phyloP scores from a whole-genome alignment of 495 filamentous ascomycete species.

The Neurospora sp. region DNA sequence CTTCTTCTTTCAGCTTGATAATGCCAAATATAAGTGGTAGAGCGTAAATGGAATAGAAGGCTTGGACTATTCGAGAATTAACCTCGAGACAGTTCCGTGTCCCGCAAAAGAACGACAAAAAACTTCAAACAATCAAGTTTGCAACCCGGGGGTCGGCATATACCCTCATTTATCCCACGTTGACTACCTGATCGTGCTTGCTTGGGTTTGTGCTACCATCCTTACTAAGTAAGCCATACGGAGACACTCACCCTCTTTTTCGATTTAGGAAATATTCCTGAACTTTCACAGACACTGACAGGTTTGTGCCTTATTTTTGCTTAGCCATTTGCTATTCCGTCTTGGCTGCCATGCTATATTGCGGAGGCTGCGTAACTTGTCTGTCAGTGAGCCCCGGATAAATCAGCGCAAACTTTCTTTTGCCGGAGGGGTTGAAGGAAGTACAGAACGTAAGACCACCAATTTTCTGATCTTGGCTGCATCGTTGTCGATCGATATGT shows the following conservation, averaged over 20 bases:
- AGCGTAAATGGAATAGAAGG: neutral
- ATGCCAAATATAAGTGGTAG: too few relatives aligned
- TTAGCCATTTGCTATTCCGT: neutral
- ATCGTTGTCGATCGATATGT: neutral
- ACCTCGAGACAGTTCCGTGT: neutral
- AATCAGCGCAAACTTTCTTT: neutral
- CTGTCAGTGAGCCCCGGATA: neutral
- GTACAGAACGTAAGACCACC: neutral
- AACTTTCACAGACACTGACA: neutral
- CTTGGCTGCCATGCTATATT: neutral
- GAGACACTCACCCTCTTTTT: neutral
- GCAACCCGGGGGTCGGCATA: neutral
- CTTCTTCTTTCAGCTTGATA: too few relatives aligned
- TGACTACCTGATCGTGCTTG: neutral
- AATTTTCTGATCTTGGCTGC: neutral
- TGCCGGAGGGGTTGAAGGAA: neutral
- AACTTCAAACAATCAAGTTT: neutral
- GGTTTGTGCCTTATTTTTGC: neutral
- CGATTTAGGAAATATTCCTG: neutral
- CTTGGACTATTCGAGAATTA: neutral
- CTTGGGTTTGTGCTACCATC: neutral
- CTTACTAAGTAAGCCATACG: neutral
- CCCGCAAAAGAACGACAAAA: neutral
- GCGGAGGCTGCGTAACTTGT: neutral
- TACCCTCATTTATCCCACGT: neutral